Evolutionary conservation across 495 filamentous ascomycete species (phyloP), one percentile per base, ranked within the genome.

Genomic region (Penicillium psychrofluorescens): DNA sequence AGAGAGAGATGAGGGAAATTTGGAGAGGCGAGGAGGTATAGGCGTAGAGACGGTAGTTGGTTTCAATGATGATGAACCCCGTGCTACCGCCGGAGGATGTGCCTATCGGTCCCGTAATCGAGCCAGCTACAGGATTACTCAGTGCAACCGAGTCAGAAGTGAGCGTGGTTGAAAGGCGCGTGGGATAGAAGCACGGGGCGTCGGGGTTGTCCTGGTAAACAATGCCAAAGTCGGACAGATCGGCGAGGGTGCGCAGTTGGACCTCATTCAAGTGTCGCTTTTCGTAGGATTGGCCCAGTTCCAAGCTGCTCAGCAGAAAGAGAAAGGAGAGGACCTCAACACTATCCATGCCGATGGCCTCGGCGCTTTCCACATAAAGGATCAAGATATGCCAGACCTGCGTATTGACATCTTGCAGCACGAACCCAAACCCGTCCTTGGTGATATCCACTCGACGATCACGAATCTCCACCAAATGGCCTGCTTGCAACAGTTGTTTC

Each of bases 41-140:
- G 29, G 92, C 92, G 67, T 98, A 98, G 51, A 98, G 66, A 27
- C 92, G 86, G 68, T 96, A 96, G 68, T 98, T 98, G n/a, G 92
- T 98, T 73, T 98, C 92, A 52, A 97, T 76, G 52, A 98, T 86
- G 56, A 98, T 88, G 71, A 90, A 91, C 31, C 90, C 91, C 0
- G 68, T 61, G 43, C 82, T 80, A 11, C 74, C 56, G 33, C 75
- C 70, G 34, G 59, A 59, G 30, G 66, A 41, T 13, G 59, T 45
- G 33, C 59, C 56, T 11, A 58, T 61, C 29, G 70, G 67, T 37
- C 52, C 64, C 33, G 61, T 56, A 11, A 67, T 35, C 0, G 66
- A 58, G 32, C 67, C 56, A 14, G 64, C 58, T 33, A 63, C 56
- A 8, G 66, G 58, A 29, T 68, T 74, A 48, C 70, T 64, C 33